A percentile compares a stretch with the other conserved stretches of the same genome.
phyloP scores from a whole-genome alignment of 176 grass and related monocot species.

The Zea luxurians region DNA sequence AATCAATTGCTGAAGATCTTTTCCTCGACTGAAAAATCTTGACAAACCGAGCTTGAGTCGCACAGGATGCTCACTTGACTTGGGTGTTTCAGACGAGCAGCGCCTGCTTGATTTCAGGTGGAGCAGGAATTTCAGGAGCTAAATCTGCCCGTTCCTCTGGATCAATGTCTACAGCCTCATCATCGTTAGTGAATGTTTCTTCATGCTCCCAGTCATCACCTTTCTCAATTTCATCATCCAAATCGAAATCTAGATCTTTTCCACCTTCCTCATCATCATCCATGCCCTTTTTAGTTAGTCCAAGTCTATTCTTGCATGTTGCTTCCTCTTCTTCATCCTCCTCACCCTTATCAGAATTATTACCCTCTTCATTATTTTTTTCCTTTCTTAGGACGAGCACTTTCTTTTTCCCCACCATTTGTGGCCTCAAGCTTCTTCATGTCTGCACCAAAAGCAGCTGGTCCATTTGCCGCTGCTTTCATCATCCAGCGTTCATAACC shows the following conservation, averaged over 20 bases:
- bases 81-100: too few species aligned
- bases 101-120: constrained; percentile 99
- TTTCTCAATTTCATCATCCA: constrained; percentile 99
- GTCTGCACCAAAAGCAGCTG: constrained; percentile 82
- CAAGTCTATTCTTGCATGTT: constrained; percentile 61
- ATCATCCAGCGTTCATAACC: constrained; percentile 99
- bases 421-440: constrained; percentile 53
- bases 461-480: constrained; percentile 89
- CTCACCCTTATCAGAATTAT: constrained; percentile 60
- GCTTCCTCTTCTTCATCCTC: constrained; percentile 86
- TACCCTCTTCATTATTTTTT: constrained; percentile 72
- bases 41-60: too few species aligned
- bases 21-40: too few species aligned
- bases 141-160: constrained; percentile 92
- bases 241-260: constrained; percentile 78
- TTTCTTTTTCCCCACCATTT: constrained; percentile 52
- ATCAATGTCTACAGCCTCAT: constrained; percentile 92
- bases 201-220: constrained; percentile 99
- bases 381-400: constrained; percentile 58
- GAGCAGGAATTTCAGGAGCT: constrained; percentile 95
- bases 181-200: constrained; percentile 96
- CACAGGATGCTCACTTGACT: too few species aligned
- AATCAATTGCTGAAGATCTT: too few species aligned
- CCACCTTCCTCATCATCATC: constrained; percentile 94
- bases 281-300: constrained; percentile 51